A percentile compares a stretch with the other conserved stretches of the same genome.
Evolutionary conservation across 2,329 filamentous ascomycete species (phyloP).

Genomic region (Scleromitrula shiraiana): DNA sequence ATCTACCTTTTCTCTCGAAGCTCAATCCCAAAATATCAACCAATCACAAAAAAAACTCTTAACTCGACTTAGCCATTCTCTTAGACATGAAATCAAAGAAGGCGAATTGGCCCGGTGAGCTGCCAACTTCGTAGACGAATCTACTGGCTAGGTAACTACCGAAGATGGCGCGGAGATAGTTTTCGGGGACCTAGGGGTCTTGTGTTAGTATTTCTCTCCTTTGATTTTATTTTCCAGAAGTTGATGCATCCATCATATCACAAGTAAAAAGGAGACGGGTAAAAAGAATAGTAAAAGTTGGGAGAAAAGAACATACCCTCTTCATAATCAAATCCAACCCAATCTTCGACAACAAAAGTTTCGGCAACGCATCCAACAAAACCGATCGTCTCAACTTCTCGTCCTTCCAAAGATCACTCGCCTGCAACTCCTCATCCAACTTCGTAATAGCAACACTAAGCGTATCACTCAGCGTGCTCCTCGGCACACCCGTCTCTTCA

Average conservation of each 20-base stretch:
- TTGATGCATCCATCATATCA: not conserved
- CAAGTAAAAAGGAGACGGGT: not conserved
- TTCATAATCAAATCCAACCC: slow-evolving; percentile 80
- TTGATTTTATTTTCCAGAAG: no score
- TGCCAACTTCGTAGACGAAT: slow-evolving; percentile 94
- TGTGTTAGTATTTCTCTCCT: no score
- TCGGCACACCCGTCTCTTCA: slow-evolving; percentile 67
- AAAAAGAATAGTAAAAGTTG: not conserved
- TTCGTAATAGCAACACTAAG: slow-evolving; percentile 91
- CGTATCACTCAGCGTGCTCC: slow-evolving; percentile 85
- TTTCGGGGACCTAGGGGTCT: slow-evolving; percentile 80
- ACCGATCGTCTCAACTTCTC: slow-evolving; percentile 69
- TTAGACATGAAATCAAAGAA: slow-evolving; percentile 74
- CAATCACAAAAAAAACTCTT: no score
- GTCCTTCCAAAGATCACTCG: slow-evolving; percentile 86
- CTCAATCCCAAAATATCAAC: no score
- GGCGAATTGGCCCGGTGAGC: slow-evolving; percentile 87
- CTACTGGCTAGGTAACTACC: slow-evolving; percentile 90
- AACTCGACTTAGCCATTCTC: slow-evolving; percentile 2
- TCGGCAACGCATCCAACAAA: slow-evolving; percentile 76
- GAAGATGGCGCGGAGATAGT: slow-evolving; percentile 90
- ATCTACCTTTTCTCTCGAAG: no score
- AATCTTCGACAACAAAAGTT: slow-evolving; percentile 78
- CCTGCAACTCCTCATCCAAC: slow-evolving; percentile 91
- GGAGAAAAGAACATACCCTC: slow-evolving; percentile 46